Conservation (phyloP, 805 yeast species). For the Yamadazyma paraphyllophila region DNA sequence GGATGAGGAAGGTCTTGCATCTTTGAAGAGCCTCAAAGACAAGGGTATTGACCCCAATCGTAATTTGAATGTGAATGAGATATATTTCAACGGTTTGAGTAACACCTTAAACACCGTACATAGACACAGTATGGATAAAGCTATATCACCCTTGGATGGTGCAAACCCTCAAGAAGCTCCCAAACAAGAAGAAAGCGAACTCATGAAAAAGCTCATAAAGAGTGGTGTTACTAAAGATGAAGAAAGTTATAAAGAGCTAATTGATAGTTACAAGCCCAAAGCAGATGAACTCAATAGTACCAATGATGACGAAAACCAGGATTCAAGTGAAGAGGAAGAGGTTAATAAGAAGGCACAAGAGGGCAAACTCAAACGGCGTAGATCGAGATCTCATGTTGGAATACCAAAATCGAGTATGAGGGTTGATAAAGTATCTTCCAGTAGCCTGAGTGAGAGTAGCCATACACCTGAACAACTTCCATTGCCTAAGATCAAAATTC, state of each 20-base stretch:
- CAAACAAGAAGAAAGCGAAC: conserved; percentile 20
- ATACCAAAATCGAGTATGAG: conserved; percentile 7
- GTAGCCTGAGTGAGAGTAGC: background rate
- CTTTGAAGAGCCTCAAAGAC: conserved; percentile 32
- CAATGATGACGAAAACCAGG: conserved; percentile 30
- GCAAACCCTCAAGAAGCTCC: background rate
- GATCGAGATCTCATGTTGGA: conserved; percentile 16
- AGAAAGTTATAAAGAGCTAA: conserved; percentile 10
- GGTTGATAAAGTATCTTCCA: background rate
- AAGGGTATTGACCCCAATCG: conserved; percentile 42
- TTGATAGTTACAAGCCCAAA: conserved; percentile 10
- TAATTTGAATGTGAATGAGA: conserved; percentile 38
- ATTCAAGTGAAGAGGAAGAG: conserved; percentile 19
- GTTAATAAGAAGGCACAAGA: conserved; percentile 14
- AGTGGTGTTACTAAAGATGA: conserved; percentile 30
- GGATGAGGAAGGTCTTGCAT: conserved; percentile 48
- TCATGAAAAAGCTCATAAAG: conserved; percentile 37
- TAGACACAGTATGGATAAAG: conserved; percentile 12
- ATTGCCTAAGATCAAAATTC: conserved; percentile 12
- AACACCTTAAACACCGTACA: conserved; percentile 27
- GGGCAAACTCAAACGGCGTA: conserved; percentile 12
- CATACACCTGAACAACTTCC: conserved; percentile 7
- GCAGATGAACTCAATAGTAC: conserved; percentile 19
- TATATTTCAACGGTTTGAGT: conserved; percentile 33
- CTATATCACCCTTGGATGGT: conserved; percentile 16